A percentile compares a stretch with the other conserved stretches of the same genome.
phyloP scores from a whole-genome alignment of 2,329 filamentous ascomycete genomes.

The Acarospora socialis region DNA sequence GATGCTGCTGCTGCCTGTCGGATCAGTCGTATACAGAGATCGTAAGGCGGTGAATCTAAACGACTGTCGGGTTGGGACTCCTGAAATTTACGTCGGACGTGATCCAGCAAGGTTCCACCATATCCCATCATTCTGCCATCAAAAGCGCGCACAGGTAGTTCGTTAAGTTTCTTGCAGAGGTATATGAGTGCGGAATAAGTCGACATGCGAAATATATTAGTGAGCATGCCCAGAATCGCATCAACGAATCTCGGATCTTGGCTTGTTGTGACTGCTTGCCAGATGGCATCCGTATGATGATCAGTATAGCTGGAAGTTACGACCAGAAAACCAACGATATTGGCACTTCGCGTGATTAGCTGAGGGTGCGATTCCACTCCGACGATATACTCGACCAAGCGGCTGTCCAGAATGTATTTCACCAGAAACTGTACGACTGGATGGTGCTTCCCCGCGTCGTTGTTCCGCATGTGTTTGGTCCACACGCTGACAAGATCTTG shows the following conservation, averaged over 20 bases:
- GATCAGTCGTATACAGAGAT: slow-evolving; percentile 51
- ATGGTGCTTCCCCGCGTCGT: slow-evolving; percentile 25
- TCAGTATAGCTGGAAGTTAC: slow-evolving; percentile 61
- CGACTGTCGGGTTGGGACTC: slow-evolving; percentile 17
- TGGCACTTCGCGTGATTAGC: slow-evolving; percentile 64
- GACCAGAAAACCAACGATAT: slow-evolving; percentile 76
- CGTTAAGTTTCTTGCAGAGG: slow-evolving; percentile 55
- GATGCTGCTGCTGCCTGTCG: slow-evolving; percentile 52
- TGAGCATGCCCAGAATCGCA: slow-evolving; percentile 58
- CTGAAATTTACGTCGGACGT: slow-evolving; percentile 31
- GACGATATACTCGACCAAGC: slow-evolving; percentile 72
- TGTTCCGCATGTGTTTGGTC: slow-evolving; percentile 38
- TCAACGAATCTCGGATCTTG: slow-evolving; percentile 76
- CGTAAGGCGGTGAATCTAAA: slow-evolving; percentile 33
- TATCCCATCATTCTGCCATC: slow-evolving; percentile 48
- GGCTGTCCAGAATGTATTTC: slow-evolving; percentile 52
- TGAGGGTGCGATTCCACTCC: slow-evolving; percentile 86
- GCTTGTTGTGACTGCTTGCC: slow-evolving; percentile 47
- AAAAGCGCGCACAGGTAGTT: slow-evolving; percentile 49
- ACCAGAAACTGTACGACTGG: slow-evolving; percentile 54
- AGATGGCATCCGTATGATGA: slow-evolving; percentile 58
- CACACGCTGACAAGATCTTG: slow-evolving; percentile 53
- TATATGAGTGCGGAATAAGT: slow-evolving; percentile 36
- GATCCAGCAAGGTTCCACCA: slow-evolving; percentile 42
- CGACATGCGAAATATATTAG: slow-evolving; percentile 32